Evolutionary conservation across 345 rosid genomes (phyloP).

Genomic region (Hibiscus mutabilis): DNA sequence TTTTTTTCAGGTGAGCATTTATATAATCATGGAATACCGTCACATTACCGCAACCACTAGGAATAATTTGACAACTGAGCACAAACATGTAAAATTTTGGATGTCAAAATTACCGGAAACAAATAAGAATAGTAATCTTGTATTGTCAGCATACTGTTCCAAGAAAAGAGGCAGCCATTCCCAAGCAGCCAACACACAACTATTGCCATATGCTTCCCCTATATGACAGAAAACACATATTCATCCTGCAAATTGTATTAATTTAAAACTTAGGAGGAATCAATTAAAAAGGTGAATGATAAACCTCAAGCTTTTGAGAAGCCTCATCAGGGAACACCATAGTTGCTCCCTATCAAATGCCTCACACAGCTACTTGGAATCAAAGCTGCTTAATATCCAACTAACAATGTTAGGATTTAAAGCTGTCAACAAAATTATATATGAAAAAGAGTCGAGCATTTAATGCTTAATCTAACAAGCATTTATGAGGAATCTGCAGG

Average conservation of each 20-base stretch:
- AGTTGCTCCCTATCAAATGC: background rate
- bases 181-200: conserved; percentile 77
- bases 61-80: background rate
- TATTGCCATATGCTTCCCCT: conserved; percentile 70
- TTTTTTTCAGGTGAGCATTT: background rate
- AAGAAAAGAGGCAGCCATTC: conserved; percentile 66
- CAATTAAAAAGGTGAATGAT: conserved; percentile 6
- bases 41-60: background rate
- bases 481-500: background rate
- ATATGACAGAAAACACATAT: background rate
- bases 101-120: conserved; percentile 48
- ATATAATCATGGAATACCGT: background rate
- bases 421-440: background rate
- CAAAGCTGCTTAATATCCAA: background rate
- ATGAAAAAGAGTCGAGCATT: background rate
- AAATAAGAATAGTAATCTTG: conserved; percentile 54
- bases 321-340: conserved; percentile 21
- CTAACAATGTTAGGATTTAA: background rate
- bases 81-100: background rate
- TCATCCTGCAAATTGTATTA: background rate
- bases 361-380: conserved; percentile 13
- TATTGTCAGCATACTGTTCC: conserved; percentile 83
- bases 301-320: conserved; percentile 32
- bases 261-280: background rate
- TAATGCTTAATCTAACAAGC: background rate